Conservation (phyloP, 305 asterid species). For the Vinca major region DNA sequence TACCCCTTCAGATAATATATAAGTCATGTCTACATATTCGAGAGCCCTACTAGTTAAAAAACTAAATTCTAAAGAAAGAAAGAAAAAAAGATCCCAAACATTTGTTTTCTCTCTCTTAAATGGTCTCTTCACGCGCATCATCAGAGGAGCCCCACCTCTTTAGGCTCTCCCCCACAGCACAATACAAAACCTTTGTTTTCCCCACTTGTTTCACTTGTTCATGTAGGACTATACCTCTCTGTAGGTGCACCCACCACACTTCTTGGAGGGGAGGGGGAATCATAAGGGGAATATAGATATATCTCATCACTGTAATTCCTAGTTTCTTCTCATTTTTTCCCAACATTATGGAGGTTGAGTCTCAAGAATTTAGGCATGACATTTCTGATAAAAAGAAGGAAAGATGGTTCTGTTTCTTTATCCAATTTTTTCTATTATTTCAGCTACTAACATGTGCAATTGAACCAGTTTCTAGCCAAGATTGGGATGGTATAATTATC, state of each 20-base stretch:
- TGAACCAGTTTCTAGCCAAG: conserved; percentile 29
- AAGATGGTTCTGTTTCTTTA: conserved; percentile 18
- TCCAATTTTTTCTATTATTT: conserved; percentile 23
- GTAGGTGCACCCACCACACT: conserved; percentile 10
- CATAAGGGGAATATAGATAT: neutral
- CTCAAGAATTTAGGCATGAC: conserved; percentile 17
- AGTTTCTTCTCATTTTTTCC: neutral
- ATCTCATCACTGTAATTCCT: neutral
- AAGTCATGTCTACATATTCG: too few species aligned
- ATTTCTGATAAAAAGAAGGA: conserved; percentile 25
- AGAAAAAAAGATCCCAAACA: too few species aligned
- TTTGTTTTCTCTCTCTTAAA: conserved; percentile 11
- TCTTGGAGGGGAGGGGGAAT: neutral
- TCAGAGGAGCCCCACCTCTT: conserved; percentile 18
- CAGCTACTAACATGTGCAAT: conserved; percentile 17
- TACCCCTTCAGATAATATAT: too few species aligned
- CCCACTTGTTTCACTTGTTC: neutral
- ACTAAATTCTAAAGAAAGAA: too few species aligned
- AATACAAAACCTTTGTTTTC: conserved; percentile 36
- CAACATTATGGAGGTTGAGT: conserved; percentile 26
- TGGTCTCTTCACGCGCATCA: conserved; percentile 27
- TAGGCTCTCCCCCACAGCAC: conserved; percentile 13
- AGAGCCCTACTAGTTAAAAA: too few species aligned
- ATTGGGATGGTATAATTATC: conserved; percentile 83
- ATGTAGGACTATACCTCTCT: neutral